phyloP scores from a whole-genome alignment of 192 early-diverging fungal genomes.

The Paraglomus occultum region DNA sequence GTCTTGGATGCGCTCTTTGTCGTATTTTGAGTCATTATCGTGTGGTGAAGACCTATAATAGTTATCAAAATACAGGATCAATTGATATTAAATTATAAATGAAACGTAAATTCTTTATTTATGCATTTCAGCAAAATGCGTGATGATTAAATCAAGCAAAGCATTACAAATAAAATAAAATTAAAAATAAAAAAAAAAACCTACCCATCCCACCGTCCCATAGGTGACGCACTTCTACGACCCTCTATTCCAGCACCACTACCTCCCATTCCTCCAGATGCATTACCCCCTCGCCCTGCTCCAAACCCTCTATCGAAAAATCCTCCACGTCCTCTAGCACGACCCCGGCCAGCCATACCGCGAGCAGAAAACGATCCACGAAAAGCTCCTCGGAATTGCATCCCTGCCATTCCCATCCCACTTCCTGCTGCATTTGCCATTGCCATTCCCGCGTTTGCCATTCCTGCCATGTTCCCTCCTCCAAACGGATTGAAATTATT shows the following conservation, averaged over 20 bases:
- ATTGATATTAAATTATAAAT: neutral
- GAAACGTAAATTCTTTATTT: neutral
- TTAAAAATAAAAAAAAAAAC: neutral
- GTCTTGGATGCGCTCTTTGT: slow-evolving; percentile 16
- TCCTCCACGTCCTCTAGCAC: slow-evolving; percentile 8
- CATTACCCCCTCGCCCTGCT: neutral
- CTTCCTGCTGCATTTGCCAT: neutral
- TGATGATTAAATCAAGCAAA: too few species aligned
- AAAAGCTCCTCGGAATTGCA: slow-evolving; percentile 15
- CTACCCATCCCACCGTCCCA: slow-evolving; percentile 1
- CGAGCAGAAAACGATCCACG: neutral
- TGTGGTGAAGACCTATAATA: slow-evolving; percentile 1
- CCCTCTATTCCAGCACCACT: neutral
- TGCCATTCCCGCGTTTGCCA: neutral
- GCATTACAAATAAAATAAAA: too few species aligned
- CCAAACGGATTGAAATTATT: slow-evolving; percentile 19
- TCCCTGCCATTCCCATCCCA: neutral
- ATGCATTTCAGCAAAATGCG: too few species aligned
- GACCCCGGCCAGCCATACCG: neutral
- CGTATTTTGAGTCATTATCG: slow-evolving; percentile 18
- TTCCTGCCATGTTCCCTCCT: slow-evolving; percentile 7
- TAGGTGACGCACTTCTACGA: neutral
- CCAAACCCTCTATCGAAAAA: neutral
- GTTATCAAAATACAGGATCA: slow-evolving; percentile 2
- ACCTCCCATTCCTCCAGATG: neutral